A percentile compares a stretch with the other conserved stretches of the same genome.
Conservation (phyloP, 768 basidiomycete species). For the Leccinum broughii region DNA sequence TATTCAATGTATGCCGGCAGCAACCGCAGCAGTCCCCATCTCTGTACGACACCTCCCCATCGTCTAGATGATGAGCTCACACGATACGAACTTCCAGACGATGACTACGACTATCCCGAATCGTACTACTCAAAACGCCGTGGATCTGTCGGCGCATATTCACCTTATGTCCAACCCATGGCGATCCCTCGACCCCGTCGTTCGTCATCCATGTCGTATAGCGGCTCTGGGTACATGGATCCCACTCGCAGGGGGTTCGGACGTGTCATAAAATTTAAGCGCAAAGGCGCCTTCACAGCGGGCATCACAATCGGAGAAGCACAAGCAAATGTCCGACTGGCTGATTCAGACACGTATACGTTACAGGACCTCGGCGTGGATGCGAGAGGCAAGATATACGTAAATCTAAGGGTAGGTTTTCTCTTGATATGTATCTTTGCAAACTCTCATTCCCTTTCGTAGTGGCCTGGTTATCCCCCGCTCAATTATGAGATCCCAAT, state of each 20-base stretch:
- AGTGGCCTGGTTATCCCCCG: slow-evolving; percentile 73
- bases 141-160: slow-evolving; percentile 17
- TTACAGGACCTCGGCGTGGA: slow-evolving; percentile 68
- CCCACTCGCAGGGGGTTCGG: slow-evolving; percentile 50
- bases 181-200: slow-evolving; percentile 30
- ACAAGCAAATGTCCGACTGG: slow-evolving; percentile 60
- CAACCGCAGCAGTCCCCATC: slow-evolving; percentile 39
- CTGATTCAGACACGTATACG: slow-evolving; percentile 61
- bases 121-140: slow-evolving; percentile 46
- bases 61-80: slow-evolving; percentile 3
- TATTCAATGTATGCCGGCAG: slow-evolving; percentile 50
- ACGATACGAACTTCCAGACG: slow-evolving; percentile 38
- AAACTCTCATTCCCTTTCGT: slow-evolving; percentile 1
- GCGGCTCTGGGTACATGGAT: slow-evolving; percentile 35
- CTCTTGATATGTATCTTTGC: neutral
- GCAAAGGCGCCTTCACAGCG: slow-evolving; percentile 63
- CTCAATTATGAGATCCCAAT: slow-evolving; percentile 76
- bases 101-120: slow-evolving; percentile 50
- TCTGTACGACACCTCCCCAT: slow-evolving; percentile 36
- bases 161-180: slow-evolving; percentile 27
- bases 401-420: slow-evolving; percentile 58
- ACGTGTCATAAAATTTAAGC: slow-evolving; percentile 68
- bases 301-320: slow-evolving; percentile 74
- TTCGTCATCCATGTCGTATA: slow-evolving; percentile 42
- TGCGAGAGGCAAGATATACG: slow-evolving; percentile 53